Conservation (phyloP, 148 eudicot genomes). For the Pouteria glomerata region DNA sequence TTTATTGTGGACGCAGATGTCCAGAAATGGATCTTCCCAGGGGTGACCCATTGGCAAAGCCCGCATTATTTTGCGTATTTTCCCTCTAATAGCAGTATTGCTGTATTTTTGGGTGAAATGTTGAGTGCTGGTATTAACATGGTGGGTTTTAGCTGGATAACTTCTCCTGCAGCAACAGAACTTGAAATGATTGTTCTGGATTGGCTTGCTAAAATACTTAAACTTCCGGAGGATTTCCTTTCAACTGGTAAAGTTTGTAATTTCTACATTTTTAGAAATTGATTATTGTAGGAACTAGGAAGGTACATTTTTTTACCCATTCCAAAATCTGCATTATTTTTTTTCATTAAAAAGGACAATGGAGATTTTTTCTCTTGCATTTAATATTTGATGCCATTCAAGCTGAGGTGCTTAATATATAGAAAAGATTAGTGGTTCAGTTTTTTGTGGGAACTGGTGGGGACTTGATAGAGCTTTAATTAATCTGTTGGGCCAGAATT, state of each 20-base stretch:
- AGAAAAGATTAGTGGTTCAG: too few relatives aligned
- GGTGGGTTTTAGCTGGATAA: constrained; percentile 95
- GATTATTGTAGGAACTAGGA: not conserved
- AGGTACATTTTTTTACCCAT: not conserved
- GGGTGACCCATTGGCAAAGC: constrained; percentile 99
- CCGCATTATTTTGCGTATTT: constrained; percentile 82
- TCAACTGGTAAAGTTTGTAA: constrained; percentile 53
- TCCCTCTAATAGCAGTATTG: constrained; percentile 83
- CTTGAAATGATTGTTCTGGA: constrained; percentile 90
- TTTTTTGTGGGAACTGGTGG: too few relatives aligned
- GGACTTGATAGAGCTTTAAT: not conserved
- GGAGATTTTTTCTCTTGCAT: not conserved
- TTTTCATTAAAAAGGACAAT: not conserved
- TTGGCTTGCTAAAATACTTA: constrained; percentile 86
- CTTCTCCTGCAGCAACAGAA: constrained; percentile 98
- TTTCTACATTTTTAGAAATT: not conserved
- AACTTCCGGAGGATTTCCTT: constrained; percentile 71
- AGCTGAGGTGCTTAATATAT: constrained; percentile 4
- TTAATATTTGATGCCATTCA: not conserved
- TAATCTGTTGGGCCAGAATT: not conserved
- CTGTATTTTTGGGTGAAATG: constrained; percentile 95
- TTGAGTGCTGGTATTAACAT: constrained; percentile 89
- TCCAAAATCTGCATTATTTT: not conserved
- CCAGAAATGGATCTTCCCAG: constrained; percentile 66
- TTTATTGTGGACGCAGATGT: constrained; percentile 48